These are phyloP conservation scores for Beta lomatogona DNA, from an alignment of 179 eudicot species.

Conservation along the genomic window DNA sequence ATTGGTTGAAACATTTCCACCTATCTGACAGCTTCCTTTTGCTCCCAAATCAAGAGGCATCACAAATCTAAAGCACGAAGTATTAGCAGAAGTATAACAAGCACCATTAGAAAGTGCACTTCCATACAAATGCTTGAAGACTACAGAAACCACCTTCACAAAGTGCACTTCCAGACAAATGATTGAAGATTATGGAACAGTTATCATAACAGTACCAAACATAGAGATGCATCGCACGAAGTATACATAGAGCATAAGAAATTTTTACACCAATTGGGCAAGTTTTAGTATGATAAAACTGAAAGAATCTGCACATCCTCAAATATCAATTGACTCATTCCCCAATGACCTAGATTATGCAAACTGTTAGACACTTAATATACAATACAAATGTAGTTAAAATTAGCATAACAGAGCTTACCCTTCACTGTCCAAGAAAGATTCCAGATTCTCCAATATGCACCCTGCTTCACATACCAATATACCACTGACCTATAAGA, in stretches of 20 bases:
- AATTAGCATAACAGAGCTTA: constrained; percentile 34
- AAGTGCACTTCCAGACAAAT: background rate
- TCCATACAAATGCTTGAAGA: background rate
- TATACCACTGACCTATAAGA: constrained; percentile 78
- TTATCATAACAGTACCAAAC: background rate
- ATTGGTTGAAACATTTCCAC: constrained; percentile 97
- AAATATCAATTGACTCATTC: background rate
- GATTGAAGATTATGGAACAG: background rate
- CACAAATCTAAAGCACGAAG: constrained; percentile 57
- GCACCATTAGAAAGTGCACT: background rate
- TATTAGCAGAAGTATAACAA: constrained; percentile 16
- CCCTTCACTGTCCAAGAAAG: constrained; percentile 88
- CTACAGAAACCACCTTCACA: background rate
- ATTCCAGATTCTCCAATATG: constrained; percentile 88
- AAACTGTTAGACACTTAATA: background rate
- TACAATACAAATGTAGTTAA: constrained; percentile 1
- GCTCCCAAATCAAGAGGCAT: constrained; percentile 99
- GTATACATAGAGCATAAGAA: background rate
- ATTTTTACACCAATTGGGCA: background rate
- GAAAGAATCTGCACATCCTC: background rate
- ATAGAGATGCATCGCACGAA: background rate
- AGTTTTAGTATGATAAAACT: background rate
- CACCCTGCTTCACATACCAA: constrained; percentile 99
- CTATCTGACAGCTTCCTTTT: constrained; percentile 99
- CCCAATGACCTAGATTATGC: background rate